A percentile compares a stretch with the other conserved stretches of the same genome.
phyloP scores from a whole-genome alignment of 176 grass and related monocot genomes.

The Panicum miliaceum region DNA sequence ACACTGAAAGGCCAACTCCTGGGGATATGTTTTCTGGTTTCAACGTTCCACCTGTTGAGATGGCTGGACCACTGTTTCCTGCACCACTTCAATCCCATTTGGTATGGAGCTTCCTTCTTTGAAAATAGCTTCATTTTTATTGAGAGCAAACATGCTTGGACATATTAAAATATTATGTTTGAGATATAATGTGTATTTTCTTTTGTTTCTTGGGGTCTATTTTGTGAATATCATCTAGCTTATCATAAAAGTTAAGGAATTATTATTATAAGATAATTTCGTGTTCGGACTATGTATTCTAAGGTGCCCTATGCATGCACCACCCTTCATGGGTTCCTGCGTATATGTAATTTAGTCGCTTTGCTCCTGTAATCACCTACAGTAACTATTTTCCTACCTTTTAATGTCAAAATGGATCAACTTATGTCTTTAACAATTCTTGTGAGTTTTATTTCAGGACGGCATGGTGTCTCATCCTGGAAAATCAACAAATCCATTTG shows the following conservation, averaged over 20 bases:
- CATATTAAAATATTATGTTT: slow-evolving; percentile 24
- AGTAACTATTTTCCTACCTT: background rate
- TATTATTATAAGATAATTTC: background rate
- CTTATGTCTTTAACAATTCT: slow-evolving; percentile 20
- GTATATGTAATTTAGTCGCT: background rate
- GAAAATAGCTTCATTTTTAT: slow-evolving; percentile 20
- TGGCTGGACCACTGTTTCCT: slow-evolving; percentile 43
- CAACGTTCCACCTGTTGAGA: slow-evolving; percentile 31
- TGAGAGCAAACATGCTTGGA: slow-evolving; percentile 23
- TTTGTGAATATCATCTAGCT: slow-evolving; percentile 17
- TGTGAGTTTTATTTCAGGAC: slow-evolving; percentile 52
- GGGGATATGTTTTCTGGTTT: slow-evolving; percentile 55
- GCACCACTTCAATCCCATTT: slow-evolving; percentile 46
- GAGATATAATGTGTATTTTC: slow-evolving; percentile 5
- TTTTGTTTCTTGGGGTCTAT: slow-evolving; percentile 6
- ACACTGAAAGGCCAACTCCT: slow-evolving; percentile 46
- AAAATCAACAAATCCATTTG: slow-evolving; percentile 87
- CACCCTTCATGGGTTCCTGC: background rate
- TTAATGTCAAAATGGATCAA: slow-evolving; percentile 1
- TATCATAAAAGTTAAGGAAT: background rate
- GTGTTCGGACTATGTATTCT: slow-evolving; percentile 6
- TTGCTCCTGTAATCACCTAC: slow-evolving; percentile 6
- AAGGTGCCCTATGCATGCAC: background rate
- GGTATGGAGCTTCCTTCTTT: slow-evolving; percentile 41
- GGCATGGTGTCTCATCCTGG: slow-evolving; percentile 48